These are phyloP conservation scores for Citrus glauca DNA, from an alignment of 345 rosid species.

Conservation along the genomic window DNA sequence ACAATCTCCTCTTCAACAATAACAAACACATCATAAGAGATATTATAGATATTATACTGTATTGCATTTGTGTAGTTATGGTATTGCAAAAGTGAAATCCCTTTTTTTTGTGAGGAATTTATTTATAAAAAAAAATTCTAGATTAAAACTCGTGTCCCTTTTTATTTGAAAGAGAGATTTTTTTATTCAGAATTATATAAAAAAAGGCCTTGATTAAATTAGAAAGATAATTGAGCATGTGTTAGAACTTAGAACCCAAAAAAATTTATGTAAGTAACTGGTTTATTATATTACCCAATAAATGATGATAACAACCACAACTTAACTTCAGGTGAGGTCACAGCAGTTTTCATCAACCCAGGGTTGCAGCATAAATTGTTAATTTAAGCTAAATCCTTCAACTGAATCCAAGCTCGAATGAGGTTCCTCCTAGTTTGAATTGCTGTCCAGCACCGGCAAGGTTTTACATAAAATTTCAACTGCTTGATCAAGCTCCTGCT, in stretches of 20 bases:
- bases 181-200: too few relatives aligned
- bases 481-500: slow-evolving; percentile 61
- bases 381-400: background rate
- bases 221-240: too few relatives aligned
- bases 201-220: background rate
- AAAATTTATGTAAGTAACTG: background rate
- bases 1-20: too few relatives aligned
- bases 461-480: slow-evolving; percentile 46
- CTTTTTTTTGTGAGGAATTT: too few relatives aligned
- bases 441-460: slow-evolving; percentile 21
- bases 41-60: too few relatives aligned
- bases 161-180: too few relatives aligned
- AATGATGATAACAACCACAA: background rate
- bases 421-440: background rate
- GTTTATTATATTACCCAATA: background rate
- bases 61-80: too few relatives aligned
- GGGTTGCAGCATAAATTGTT: background rate
- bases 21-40: too few relatives aligned
- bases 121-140: too few relatives aligned
- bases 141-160: too few relatives aligned
- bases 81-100: too few relatives aligned
- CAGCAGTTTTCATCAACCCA: background rate
- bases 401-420: background rate
- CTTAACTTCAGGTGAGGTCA: background rate
- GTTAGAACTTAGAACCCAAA: too few relatives aligned